These are phyloP conservation scores for Gymnopus androsaceus DNA, from an alignment of 1,284 basidiomycete genomes.

Conservation along the genomic window DNA sequence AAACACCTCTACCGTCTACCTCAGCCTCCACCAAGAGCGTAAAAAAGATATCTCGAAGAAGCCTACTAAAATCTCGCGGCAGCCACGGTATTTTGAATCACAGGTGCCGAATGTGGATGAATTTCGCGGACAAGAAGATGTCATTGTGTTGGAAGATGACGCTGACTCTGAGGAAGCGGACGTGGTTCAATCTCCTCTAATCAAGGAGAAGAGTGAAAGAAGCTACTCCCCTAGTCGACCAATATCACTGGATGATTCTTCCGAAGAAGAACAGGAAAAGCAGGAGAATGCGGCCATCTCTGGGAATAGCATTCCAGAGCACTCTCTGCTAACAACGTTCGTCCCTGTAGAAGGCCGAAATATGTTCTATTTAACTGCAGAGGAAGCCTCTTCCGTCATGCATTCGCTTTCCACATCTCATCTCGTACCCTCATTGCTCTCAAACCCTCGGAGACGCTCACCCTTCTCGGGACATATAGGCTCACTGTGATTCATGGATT, in stretches of 20 bases:
- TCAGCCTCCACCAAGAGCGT: constrained; percentile 16
- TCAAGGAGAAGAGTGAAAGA: constrained; percentile 29
- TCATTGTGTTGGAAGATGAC: constrained; percentile 40
- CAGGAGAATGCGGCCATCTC: constrained; percentile 18
- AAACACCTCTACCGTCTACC: background rate
- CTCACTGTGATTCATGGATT: constrained; percentile 58
- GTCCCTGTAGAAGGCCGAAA: constrained; percentile 45
- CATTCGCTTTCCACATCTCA: constrained; percentile 18
- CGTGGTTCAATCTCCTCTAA: background rate
- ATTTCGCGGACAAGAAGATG: constrained; percentile 38
- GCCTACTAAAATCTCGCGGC: constrained; percentile 18
- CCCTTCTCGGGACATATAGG: constrained; percentile 60
- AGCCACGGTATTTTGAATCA: constrained; percentile 35
- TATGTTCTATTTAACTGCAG: constrained; percentile 41
- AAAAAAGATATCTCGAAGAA: constrained; percentile 32
- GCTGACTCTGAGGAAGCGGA: constrained; percentile 27
- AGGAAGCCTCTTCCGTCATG: constrained; percentile 36
- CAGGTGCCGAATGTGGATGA: constrained; percentile 24
- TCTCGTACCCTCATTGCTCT: constrained; percentile 43
- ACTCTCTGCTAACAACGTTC: constrained; percentile 43
- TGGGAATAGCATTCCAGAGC: constrained; percentile 5
- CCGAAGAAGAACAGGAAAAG: constrained; percentile 49
- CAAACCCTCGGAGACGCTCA: constrained; percentile 46
- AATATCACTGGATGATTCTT: constrained; percentile 42
- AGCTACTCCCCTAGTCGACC: constrained; percentile 58